These are phyloP conservation scores for Aspergillus chevalieri DNA, from an alignment of 2,329 filamentous ascomycete genomes.

Conservation along the genomic window DNA sequence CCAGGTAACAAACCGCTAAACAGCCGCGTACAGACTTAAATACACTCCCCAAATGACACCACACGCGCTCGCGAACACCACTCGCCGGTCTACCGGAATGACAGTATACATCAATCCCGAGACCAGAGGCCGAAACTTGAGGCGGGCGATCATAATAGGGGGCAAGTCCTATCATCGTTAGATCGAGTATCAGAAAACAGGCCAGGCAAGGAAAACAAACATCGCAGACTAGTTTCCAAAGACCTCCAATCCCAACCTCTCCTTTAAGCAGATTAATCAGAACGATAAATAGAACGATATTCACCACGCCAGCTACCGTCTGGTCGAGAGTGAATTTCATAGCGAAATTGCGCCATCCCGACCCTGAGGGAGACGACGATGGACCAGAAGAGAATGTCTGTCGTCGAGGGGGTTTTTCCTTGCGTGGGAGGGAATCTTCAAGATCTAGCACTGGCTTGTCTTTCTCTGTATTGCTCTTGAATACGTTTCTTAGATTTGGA, in stretches of 20 bases:
- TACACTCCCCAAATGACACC: conserved; percentile 72
- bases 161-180: conserved; percentile 51
- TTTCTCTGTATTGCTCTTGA: background rate
- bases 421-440: background rate
- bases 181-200: background rate
- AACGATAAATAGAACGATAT: conserved; percentile 52
- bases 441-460: background rate
- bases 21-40: conserved; percentile 57
- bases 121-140: conserved; percentile 66
- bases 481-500: conserved; percentile 20
- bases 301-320: conserved; percentile 50
- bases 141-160: conserved; percentile 61
- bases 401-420: background rate
- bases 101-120: conserved; percentile 65
- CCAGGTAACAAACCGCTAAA: conserved; percentile 13
- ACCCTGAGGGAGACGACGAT: conserved; percentile 27
- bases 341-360: conserved; percentile 39
- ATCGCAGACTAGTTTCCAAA: conserved; percentile 25
- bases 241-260: conserved; percentile 14
- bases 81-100: conserved; percentile 64
- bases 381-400: conserved; percentile 7
- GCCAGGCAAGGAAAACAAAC: conserved; percentile 18
- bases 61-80: conserved; percentile 64
- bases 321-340: conserved; percentile 57
- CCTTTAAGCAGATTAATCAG: conserved; percentile 45